Base-by-base conservation (phyloP, 2,329 filamentous ascomycete genomes). In the Verticillium longisporum region DNA sequence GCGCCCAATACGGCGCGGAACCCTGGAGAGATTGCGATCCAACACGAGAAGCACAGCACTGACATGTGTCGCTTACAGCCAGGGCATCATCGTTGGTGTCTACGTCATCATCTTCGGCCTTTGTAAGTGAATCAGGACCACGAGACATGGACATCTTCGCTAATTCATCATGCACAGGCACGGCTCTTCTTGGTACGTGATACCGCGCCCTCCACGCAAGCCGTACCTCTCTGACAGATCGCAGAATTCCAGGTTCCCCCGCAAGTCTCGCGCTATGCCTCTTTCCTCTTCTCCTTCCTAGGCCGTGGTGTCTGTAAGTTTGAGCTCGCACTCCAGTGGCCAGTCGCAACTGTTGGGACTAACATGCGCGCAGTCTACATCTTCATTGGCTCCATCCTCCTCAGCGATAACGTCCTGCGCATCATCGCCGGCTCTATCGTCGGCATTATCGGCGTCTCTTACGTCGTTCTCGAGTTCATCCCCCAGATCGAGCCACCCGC, bases 231-330 rank as follows among this genome's bases (percentile, higher is more conserved):
- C 57, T 61, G 53, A 60, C 54, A 34, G 11, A 13, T 14, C 9
- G 21, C 69, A 83, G 95, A 99, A 78, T 96, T 98, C 80, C 90
- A 97, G 77, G 94, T 97, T 69, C 94, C 95, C 58, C 91, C 93
- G 62, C 93, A 97, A 74, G 83, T 97, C 60, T 89, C 92, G 62
- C 89, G 92, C 78, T 97, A 98, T 80, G 94, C 92, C 60, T 96
- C 92, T 11, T 99, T 99, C 82, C 88, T 98, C 77, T 98, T 98
- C 82, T 96, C 91, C 61, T 98, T 99, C 83, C 79, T 98, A 68
- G 95, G 95, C 64, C 92, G 95, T 73, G 95, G 95, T 77, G 83
- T 92, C 74, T 98, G 93, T 97, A 86, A 78, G 92, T 87, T 15
- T 4, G 21, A 5, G 18, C 41, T 6, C 14, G 38, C 32, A 60